These are phyloP conservation scores for Coemansia sp. DNA, from an alignment of 192 early-diverging fungal species.

Conservation along the genomic window DNA sequence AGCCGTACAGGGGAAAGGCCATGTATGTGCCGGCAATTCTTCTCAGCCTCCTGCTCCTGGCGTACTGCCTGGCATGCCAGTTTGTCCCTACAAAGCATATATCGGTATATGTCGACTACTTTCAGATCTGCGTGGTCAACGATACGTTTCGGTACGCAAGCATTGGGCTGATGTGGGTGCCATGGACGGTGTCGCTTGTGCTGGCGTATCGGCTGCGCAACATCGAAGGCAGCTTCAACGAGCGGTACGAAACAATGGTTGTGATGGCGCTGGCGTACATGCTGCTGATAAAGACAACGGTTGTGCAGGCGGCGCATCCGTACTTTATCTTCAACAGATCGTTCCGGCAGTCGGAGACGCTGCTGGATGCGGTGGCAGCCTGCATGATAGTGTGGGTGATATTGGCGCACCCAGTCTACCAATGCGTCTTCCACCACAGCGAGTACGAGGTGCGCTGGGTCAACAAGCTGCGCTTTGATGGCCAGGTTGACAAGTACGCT, in stretches of 20 bases:
- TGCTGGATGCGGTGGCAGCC: constrained; percentile 26
- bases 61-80: constrained; percentile 26
- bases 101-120: constrained; percentile 12
- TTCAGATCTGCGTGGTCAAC: constrained; percentile 19
- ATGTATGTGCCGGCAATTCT: constrained; percentile 16
- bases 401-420: constrained; percentile 35
- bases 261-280: constrained; percentile 27
- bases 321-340: background rate
- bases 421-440: constrained; percentile 38
- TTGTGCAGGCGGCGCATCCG: constrained; percentile 15
- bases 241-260: constrained; percentile 30
- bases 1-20: constrained; percentile 27
- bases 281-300: constrained; percentile 22
- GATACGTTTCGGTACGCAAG: constrained; percentile 22
- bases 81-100: constrained; percentile 10
- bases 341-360: constrained; percentile 23
- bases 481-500: constrained; percentile 8
- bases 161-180: constrained; percentile 30
- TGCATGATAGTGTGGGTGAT: constrained; percentile 43
- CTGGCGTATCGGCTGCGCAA: constrained; percentile 22
- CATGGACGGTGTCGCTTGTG: constrained; percentile 9
- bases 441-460: constrained; percentile 37
- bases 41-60: constrained; percentile 11
- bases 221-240: constrained; percentile 46
- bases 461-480: constrained; percentile 35